Conservation (phyloP, 371 early-diverging fungal genomes). For the Rozella allomycis region DNA sequence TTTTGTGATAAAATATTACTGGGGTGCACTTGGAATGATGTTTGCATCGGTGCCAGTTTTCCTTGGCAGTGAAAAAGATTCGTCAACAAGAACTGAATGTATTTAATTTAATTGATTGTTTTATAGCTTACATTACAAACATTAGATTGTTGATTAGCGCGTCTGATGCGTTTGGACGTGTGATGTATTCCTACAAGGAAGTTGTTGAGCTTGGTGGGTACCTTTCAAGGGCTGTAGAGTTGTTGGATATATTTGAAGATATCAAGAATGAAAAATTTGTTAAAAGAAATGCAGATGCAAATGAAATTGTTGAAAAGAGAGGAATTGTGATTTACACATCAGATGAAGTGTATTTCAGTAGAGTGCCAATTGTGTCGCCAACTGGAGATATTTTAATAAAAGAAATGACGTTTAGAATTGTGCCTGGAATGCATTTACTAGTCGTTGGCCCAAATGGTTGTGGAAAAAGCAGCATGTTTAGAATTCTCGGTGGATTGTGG, state of each 20-base stretch:
- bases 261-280: conserved; percentile 21
- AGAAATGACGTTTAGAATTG: conserved; percentile 23
- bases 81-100: no score
- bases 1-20: conserved; percentile 74
- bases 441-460: conserved; percentile 86
- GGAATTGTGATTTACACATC: conserved; percentile 7
- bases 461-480: conserved; percentile 69
- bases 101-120: no score
- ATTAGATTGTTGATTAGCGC: conserved; percentile 56
- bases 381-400: conserved; percentile 43
- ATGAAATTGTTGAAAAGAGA: not conserved
- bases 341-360: conserved; percentile 28
- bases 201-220: conserved; percentile 37
- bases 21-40: conserved; percentile 72
- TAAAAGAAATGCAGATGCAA: not conserved
- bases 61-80: no score
- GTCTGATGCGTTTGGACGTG: conserved; percentile 73
- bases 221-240: conserved; percentile 53
- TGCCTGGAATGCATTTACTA: conserved; percentile 41
- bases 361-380: conserved; percentile 10
- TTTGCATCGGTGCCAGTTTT: conserved; percentile 64
- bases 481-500: conserved; percentile 69
- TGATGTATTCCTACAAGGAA: conserved; percentile 75
- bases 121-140: conserved; percentile 81
- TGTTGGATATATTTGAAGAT: conserved; percentile 41